Evolutionary conservation across 2,329 filamentous ascomycete species (phyloP), one percentile per base, ranked within the genome.

Genomic region (Capronia americana): DNA sequence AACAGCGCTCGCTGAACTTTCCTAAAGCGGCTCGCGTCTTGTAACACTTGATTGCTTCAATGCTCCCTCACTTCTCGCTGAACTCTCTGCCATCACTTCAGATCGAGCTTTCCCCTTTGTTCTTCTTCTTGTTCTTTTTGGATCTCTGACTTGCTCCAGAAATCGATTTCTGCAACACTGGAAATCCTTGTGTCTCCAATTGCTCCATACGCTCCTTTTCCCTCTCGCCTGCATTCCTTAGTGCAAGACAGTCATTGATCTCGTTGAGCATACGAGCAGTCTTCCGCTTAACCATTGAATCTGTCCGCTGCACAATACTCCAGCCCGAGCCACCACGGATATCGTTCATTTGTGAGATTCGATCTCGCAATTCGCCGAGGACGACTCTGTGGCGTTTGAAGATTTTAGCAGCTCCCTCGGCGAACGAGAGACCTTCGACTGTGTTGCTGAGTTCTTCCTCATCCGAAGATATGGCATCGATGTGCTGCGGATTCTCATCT

Each of bases 211-310:
- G 24, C 0, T 55, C 53, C 24, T 34, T 34, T 6, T 55, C 53
- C 12, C 28, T 26, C 24, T 61, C 44, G 17, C 1, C n/a, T 6
- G 30, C 20, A 8, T 51, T 7, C 28, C 26, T 44, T 23, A 61
- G 28, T 17, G 38, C 30, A 51, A 61, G 57, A 61, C 41, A 61
- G 23, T 53, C 26, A 23, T 61, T n/a, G 41, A 61, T 53, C 2
- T 61, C 28, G 26, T 53, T 50, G 12, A 50, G 28, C 57, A 61
- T 51, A n/a, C 26, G 28, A 26, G 11, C 26, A 5, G 28, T 51
- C 41, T 46, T 51, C 5, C 50, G 41, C 10, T 48, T 51, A 14
- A 61, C 57, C 41, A 61, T 38, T 7, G 41, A 14, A 7, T 34
- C 46, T 17, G 57, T 53, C 2, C 57, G 23, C 5, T 50, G 23